Evolutionary conservation across 73 alveolate species (phyloP).

Genomic region (Symbiodinium pilosum): DNA sequence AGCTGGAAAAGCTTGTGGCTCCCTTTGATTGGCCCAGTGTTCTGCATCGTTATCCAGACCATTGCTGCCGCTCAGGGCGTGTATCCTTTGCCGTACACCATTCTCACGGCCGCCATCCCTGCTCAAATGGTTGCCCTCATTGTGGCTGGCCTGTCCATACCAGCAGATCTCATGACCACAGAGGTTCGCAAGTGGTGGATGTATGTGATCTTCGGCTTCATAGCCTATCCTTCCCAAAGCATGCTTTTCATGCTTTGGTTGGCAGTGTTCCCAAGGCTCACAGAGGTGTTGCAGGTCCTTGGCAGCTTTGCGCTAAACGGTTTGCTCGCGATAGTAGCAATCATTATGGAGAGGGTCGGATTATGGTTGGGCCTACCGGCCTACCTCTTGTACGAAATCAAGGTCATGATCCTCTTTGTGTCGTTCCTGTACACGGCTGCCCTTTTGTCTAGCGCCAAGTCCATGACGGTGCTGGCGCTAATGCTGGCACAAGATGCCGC

Average conservation of each 20-base stretch:
- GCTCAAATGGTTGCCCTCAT: not conserved
- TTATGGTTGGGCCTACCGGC: not conserved
- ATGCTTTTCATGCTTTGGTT: not conserved
- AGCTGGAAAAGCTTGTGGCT: not conserved
- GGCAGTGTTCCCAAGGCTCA: not conserved
- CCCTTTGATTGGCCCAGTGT: not conserved
- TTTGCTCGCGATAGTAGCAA: not conserved
- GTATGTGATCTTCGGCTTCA: not conserved
- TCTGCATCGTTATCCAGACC: not conserved
- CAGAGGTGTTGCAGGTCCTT: not conserved
- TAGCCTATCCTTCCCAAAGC: not conserved
- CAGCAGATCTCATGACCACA: not conserved
- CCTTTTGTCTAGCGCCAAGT: not conserved
- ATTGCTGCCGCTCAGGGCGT: not conserved
- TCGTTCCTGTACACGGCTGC: not conserved
- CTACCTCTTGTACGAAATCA: conserved; percentile 15
- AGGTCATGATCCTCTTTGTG: not conserved
- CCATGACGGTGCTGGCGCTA: not conserved
- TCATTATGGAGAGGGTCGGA: not conserved
- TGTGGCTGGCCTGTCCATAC: not conserved
- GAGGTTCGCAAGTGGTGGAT: not conserved
- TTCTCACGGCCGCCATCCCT: not conserved
- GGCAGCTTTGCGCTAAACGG: not conserved
- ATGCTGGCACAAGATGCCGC: not conserved
- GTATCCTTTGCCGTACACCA: not conserved